Evolutionary conservation across 306 rosid genomes (phyloP).

Genomic region (Rubus idaeus): DNA sequence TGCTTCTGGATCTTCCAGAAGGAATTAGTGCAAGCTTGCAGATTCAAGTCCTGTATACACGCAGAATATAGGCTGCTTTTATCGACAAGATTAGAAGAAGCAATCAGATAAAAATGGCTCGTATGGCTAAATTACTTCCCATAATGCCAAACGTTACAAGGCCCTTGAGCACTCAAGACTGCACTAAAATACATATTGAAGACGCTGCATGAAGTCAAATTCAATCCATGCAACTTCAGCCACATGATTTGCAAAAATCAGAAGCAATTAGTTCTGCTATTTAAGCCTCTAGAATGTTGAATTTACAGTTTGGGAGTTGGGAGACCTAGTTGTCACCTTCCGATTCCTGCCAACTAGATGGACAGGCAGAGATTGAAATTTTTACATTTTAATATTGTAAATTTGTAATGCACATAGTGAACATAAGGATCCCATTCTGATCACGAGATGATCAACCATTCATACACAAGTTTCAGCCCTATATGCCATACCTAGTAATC

Average conservation of each 20-base stretch:
- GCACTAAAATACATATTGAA: not conserved
- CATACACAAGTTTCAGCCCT: conserved; percentile 34
- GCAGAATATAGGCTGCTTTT: not conserved
- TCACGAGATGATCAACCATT: conserved; percentile 29
- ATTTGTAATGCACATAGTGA: conserved; percentile 31
- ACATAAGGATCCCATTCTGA: conserved; percentile 25
- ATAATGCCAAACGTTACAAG: not conserved
- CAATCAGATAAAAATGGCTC: not conserved
- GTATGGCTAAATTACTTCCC: not conserved
- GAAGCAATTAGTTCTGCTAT: conserved; percentile 31
- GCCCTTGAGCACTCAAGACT: not conserved
- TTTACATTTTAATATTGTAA: conserved; percentile 24
- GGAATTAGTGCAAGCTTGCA: too few relatives aligned
- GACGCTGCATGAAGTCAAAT: not conserved
- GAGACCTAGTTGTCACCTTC: conserved; percentile 38
- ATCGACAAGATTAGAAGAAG: not conserved
- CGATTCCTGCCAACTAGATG: conserved; percentile 37
- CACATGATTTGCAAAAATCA: conserved; percentile 14
- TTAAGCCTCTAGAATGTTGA: conserved; percentile 32
- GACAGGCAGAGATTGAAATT: conserved; percentile 23
- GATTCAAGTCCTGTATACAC: not conserved
- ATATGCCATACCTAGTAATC: conserved; percentile 67
- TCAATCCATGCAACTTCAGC: not conserved
- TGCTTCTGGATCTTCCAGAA: too few relatives aligned
- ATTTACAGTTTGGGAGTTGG: conserved; percentile 56